phyloP scores from a whole-genome alignment of 805 yeast species.

The Cephaloascus fragrans region DNA sequence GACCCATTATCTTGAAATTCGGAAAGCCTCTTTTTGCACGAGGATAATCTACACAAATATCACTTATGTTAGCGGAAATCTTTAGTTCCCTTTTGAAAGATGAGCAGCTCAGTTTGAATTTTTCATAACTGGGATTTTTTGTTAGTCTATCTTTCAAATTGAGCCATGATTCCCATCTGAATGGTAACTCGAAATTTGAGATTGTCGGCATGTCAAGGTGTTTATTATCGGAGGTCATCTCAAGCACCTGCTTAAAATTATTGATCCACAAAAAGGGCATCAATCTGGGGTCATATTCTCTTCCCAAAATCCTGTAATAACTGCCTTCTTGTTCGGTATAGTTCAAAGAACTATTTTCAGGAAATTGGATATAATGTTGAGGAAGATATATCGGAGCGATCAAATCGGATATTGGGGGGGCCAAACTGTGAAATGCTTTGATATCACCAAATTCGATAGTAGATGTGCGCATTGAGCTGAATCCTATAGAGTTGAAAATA shows the following conservation, averaged over 20 bases:
- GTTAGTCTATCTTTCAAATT: slow-evolving; percentile 1
- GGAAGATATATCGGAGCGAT: not conserved
- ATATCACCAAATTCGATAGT: not conserved
- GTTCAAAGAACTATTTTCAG: not conserved
- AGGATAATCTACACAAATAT: slow-evolving; percentile 1
- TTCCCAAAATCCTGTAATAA: not conserved
- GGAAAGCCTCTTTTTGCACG: slow-evolving; percentile 4
- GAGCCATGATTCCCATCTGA: slow-evolving; percentile 20
- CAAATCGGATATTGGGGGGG: not conserved
- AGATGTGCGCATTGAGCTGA: not conserved
- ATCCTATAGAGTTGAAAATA: not conserved
- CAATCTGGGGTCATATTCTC: slow-evolving; percentile 18
- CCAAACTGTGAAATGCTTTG: not conserved
- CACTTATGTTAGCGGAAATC: not conserved
- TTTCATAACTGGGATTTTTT: slow-evolving; percentile 5
- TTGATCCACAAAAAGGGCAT: slow-evolving; percentile 16
- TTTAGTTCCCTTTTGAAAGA: slow-evolving; percentile 7
- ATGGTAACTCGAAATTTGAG: slow-evolving; percentile 15
- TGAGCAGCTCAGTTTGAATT: slow-evolving; percentile 7
- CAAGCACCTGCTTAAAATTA: slow-evolving; percentile 3
- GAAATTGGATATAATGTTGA: not conserved
- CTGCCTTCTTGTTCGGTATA: not conserved
- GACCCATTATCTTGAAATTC: slow-evolving; percentile 12
- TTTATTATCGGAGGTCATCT: slow-evolving; percentile 3
- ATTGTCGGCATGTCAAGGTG: slow-evolving; percentile 6